Evolutionary conservation across 352 stramenopile genomes (phyloP), one percentile per base, ranked within the genome.

Genomic region (Thalassiosira allenii): DNA sequence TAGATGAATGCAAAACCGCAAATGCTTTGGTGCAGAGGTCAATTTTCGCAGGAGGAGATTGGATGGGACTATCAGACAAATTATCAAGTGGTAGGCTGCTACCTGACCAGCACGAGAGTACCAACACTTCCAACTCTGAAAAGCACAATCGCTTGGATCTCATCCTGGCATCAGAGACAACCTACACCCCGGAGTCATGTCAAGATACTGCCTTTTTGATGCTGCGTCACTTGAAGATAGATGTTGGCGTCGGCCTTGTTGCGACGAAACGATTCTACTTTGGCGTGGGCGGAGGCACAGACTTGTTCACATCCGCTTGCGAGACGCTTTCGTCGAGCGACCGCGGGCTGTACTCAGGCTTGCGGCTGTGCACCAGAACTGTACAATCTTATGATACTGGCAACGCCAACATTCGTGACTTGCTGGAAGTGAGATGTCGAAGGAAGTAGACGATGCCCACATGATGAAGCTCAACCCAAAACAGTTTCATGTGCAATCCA

Each of bases 181-280:
- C 86, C 0, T 94, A 94, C 67, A 90, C 89, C 17, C 29, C 27
- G 5, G 43, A 81, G 44, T 71, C 87, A n/a, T 85, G 85, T n/a
- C 20, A 77, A 25, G 89, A 92, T 32, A 94, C 89, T 25, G 87
- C 83, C 12, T 76, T 67, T 17, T 67, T 92, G 8, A 67, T 93
- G 40, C 20, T 68, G 17, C 77, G 69, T 32, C 85, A 92, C 64
- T 63, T 94, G 33, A 86, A 80, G 64, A 25, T 79, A 22, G 57
- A 78, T n/a, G 72, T 44, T 63, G 89, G 89, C 27, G 43, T 89
- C 25, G 89, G 77, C 14, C 79, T 87, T 11, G 77, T 94, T 25
- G 86, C 85, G 41, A 90, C 80, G 0, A 94, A 94, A 75, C 75
- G 89, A 8, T 94, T 91, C 56, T 94, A 94, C 77, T 94, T 94